Evolutionary conservation across 1,139 yeast species (phyloP), one percentile per base, ranked within the genome.

Genomic region (Barnettozyma hawaiiensis): DNA sequence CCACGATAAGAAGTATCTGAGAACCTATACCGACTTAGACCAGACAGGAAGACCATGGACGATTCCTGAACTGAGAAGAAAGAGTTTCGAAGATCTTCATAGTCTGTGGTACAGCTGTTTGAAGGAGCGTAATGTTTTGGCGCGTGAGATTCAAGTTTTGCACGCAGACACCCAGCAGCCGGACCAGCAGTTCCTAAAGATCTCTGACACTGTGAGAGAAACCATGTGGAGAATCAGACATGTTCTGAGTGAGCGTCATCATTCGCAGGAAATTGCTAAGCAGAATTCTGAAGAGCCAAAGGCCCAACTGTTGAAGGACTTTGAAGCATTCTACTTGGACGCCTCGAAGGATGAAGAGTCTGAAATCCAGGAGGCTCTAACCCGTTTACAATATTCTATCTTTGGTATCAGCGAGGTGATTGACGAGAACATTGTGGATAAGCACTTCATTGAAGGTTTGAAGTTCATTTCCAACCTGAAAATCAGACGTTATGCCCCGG

Each of bases 41-140:
- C 72, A 73, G 45, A 63, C 69, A 24, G 86, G 95, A 12, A 75
- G 96, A 52, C 70, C 94, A 10, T 94, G 98, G 99, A 68, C 82
- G 8, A 74, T 87, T 46, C 82, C 89, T 11, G 97, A 92, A 60
- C 75, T 92, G 52, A 81, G 99, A 63, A 75, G 94, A 49, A 94
- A 92, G 63, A 78, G 89, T 14, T 94, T 89, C 58, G 95, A 89
- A 34, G 98, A 92, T 62, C 69, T 92, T 56, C 98, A 94, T 64
- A 76, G 78, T 38, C 71, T 92, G 55, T 92, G 98, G 97, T 90
- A 87, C 62, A 71, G 83, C 39, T 78, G 90, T 52, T 67, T 92
- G 51, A 85, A 80, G 59, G 96, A 92, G 62, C 71, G 95, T 52
- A 94, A 92, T 63, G 68, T 78, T 31, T 63, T 92, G 46, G 80